Percentiles rank a stretch among this genome's conserved stretches.
Conservation (phyloP, 2,329 filamentous ascomycete genomes). For the Chaetomiaceae sp. region DNA sequence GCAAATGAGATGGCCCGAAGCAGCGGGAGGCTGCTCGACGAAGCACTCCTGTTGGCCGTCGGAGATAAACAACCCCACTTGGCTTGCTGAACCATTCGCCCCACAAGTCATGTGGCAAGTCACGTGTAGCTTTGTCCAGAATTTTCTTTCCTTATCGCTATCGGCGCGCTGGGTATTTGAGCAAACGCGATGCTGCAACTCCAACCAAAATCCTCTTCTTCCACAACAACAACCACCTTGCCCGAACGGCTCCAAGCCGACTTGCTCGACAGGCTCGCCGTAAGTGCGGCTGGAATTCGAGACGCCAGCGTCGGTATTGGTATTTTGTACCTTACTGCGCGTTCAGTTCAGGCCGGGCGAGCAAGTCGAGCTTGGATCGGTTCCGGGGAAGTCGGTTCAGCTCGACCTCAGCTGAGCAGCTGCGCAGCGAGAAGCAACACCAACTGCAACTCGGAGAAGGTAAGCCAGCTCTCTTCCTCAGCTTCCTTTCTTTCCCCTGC, state of each 20-base stretch:
- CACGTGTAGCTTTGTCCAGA: conserved; percentile 5
- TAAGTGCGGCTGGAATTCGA: neutral
- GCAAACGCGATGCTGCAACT: neutral
- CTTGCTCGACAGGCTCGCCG: conserved; percentile 1
- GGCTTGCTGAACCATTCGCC: too few relatives aligned
- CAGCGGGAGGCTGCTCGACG: too few relatives aligned
- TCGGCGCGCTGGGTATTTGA: conserved; percentile 17
- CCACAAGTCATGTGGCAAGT: neutral
- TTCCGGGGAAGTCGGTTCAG: neutral
- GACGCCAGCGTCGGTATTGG: neutral
- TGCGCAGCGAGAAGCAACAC: conserved; percentile 2
- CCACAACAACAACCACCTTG: conserved; percentile 6
- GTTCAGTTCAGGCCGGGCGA: neutral
- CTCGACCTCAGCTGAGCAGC: conserved; percentile 2
- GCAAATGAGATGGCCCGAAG: too few relatives aligned
- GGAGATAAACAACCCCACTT: too few relatives aligned
- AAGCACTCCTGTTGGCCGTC: too few relatives aligned
- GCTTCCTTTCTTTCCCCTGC: neutral
- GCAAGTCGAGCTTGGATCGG: conserved; percentile 7
- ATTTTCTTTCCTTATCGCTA: conserved; percentile 23
- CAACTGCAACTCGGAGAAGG: conserved; percentile 14
- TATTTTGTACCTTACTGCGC: neutral
- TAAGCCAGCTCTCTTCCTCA: conserved; percentile 18
- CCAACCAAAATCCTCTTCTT: conserved; percentile 12
- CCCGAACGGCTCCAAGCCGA: neutral